These are phyloP conservation scores for Xylaria sp. DNA, from an alignment of 2,329 filamentous ascomycete species.

Conservation along the genomic window DNA sequence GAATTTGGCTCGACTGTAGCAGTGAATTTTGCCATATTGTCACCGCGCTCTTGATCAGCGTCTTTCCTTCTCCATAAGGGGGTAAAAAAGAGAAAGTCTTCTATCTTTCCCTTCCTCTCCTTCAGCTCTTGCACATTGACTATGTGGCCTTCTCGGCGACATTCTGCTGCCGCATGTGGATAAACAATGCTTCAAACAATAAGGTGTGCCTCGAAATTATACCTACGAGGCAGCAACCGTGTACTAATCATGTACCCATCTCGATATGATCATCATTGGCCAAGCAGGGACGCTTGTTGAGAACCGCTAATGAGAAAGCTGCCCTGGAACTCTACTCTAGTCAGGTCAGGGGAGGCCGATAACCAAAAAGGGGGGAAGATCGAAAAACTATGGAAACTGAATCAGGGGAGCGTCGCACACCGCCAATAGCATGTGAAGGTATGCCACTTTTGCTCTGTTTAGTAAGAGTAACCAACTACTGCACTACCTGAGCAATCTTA, in stretches of 20 bases:
- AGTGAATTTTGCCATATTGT: background rate
- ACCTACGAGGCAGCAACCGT: background rate
- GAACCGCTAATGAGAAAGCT: constrained; percentile 9
- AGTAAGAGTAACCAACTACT: constrained; percentile 23
- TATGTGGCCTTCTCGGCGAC: constrained; percentile 19
- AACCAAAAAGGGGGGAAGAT: constrained; percentile 25
- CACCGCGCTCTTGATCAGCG: background rate
- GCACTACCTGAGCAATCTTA: constrained; percentile 28
- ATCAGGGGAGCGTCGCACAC: constrained; percentile 34
- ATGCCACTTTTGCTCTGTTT: background rate
- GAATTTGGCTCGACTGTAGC: background rate
- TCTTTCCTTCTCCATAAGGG: background rate
- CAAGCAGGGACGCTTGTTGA: constrained; percentile 1
- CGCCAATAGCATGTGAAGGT: constrained; percentile 33
- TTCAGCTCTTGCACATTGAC: constrained; percentile 3
- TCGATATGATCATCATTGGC: background rate
- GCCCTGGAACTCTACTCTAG: constrained; percentile 14
- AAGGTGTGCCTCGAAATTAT: background rate
- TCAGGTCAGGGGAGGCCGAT: constrained; percentile 29
- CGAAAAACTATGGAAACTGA: constrained; percentile 27
- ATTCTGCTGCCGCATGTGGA: constrained; percentile 3
- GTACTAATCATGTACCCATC: constrained; percentile 7
- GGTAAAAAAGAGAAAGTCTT: background rate
- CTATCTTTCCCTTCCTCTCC: background rate
- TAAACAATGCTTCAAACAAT: constrained; percentile 17